Base-by-base conservation (phyloP, 306 rosid species). In the Medicago arabica region DNA sequence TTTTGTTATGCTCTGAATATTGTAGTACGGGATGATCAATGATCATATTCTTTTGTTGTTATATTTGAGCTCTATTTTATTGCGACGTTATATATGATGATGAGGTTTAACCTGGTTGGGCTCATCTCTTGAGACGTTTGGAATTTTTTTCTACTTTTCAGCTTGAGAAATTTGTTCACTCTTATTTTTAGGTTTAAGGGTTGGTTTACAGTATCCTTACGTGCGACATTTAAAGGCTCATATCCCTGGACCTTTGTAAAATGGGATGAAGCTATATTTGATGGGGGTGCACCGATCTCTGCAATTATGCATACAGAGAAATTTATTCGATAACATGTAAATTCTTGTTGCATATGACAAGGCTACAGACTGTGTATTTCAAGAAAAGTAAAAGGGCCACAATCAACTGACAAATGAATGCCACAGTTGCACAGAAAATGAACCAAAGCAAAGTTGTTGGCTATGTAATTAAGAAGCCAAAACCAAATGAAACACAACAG, bases 1-100 rank as follows among this genome's bases (percentile, higher is more conserved):
- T 73, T 70, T 79, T 86, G 82, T 83, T 77, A 68, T 81, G 46
- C 47, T 58, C 46, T 46, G 40, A 63, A 51, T 49, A 54, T 25
- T 75, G 53, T 71, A 60, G 54, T 68, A 49, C 62, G 8, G 57
- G 65, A 2, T 77, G 77, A 66, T 69, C 38, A 51, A 11, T 50
- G 63, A 51, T 72, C 78, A 65, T 59, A 57, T 58, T 57, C 41
- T 74, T 80, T 15, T 21, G 46, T 63, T 46, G 69, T 46, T 68
- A 12, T 44, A 12, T 70, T 0, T 76, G 38, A 76, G 71, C 71
- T 34, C 25, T 50, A 23, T 80, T 69, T 53, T 21, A 4, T 43
- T 70, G 44, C 10, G 16, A 25, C 7, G 39, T 41, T 40, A 21
- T 14, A 68, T n/a, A 19, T 9, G 18, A n/a, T 8, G 46, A n/a